Base-by-base conservation (phyloP, 2,329 filamentous ascomycete genomes). In the Verticillium dahliae region DNA sequence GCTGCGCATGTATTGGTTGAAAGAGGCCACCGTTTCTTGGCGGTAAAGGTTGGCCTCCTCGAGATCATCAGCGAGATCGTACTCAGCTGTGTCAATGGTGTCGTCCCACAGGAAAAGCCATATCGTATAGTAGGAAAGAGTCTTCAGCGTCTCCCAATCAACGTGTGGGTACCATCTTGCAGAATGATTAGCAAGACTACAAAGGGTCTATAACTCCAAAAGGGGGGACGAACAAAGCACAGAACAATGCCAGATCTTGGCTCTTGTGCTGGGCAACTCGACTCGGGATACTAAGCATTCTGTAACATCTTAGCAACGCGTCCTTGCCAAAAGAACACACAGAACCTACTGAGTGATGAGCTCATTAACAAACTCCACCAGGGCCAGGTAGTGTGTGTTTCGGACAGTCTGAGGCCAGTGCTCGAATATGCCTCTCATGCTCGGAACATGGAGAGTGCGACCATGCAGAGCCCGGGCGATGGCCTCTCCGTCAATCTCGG, bases 61-160 rank as follows among this genome's bases (percentile, higher is more conserved):
- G 39, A 71, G 69, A 56, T 74, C 67, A 5, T 55, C 62, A 54
- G 68, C 67, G 57, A 74, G 57, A 35, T 69, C 69, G 15, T 66
- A 65, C 63, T 72, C 70, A 52, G 67, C 67, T 15, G 67, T 65
- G 59, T 74, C 72, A 11, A 73, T 67, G 15, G 66, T 66, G 50
- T 74, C 72, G 27, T 74, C 72, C 72, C 72, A 74, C 60, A 70
- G 71, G 15, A 74, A 63, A 15, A 74, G 52, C 72, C 72, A 74
- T 38, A 67, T 63, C 18, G 64, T 66, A 50, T 67, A 72, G 41
- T 70, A 58, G 2, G 66, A 65, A 52, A 74, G 60, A 6, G 65
- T 64, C 37, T 68, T 62, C 3, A 72, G 55, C n/a, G 60, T 61
- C 1, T 56, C 38, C 56, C 60, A 63, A 4, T 50, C 33, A 1